Base-by-base conservation (phyloP, 1,139 yeast genomes). In the Pichia sorboxylosa region DNA sequence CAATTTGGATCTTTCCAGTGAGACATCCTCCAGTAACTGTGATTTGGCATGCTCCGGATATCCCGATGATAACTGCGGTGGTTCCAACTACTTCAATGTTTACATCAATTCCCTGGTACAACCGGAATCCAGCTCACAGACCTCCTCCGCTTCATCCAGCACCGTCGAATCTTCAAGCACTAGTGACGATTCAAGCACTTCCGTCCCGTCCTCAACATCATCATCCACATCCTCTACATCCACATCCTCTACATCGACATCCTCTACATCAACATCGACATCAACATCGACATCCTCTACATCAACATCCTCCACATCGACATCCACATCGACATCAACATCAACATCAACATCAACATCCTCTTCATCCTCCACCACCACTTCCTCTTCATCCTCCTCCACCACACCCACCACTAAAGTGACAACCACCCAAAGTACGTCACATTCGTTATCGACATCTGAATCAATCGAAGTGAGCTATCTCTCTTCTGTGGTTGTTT, bases 41-140 rank as follows among this genome's bases (percentile, higher is more conserved):
- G 46, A 63, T 33, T 46, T 51, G 4, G 36, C 51, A 2, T 79
- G 90, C 54, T 51, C 55, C 28, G 87, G 85, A 6, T 78, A 68
- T 52, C 65, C 66, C 2, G 37, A 44, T 7, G 77, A 73, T 39
- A 61, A 52, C 16, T 79, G 90, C 55, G 90, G 90, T 45, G 83
- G 83, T n/a, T 29, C 44, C 27, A 54, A 53, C 17, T 68, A 65
- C 42, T 64, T 66, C 44, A 58, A 67, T 32, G 70, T 78, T 9
- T 74, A 63, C 42, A 51, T 57, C 13, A 63, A 56, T 29, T 54
- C 48, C 6, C 45, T 43, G 3, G 10, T n/a, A 10, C 3, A 24
- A 11, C 28, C 23, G 11, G 20, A 43, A n/a, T 17, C 30, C 5
- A 24, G 33, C 6, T 32, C 43, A 11, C 9, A 6, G 6, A 24